Evolutionary conservation across 176 grass and related monocot species (phyloP).

Genomic region (Rhynchospora tenuis): DNA sequence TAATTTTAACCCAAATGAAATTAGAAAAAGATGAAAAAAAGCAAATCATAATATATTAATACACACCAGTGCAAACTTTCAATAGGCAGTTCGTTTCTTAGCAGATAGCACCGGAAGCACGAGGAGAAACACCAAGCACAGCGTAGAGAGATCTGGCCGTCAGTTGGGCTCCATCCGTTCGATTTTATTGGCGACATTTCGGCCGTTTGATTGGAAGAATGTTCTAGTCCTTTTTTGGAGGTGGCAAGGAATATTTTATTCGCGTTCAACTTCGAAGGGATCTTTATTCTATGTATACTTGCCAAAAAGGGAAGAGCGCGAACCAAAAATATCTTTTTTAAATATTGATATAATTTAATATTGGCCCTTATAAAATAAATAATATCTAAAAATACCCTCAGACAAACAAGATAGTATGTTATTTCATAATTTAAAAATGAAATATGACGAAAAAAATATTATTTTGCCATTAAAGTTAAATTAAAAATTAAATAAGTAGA

Average conservation of each 20-base stretch:
- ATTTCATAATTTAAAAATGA: no score
- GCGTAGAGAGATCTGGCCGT: conserved; percentile 44
- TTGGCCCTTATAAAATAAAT: neutral
- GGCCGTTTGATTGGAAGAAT: no score
- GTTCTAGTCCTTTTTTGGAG: no score
- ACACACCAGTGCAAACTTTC: conserved; percentile 76
- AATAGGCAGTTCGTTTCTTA: conserved; percentile 68
- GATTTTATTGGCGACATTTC: no score
- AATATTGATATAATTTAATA: neutral
- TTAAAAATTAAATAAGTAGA: no score
- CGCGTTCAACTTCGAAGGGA: neutral
- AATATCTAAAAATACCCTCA: neutral
- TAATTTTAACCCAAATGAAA: neutral
- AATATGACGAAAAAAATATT: no score
- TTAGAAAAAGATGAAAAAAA: neutral
- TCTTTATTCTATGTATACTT: conserved; percentile 24
- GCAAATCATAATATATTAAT: neutral
- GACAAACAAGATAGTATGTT: no score
- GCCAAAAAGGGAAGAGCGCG: neutral
- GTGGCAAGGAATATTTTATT: neutral
- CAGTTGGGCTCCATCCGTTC: conserved; percentile 14
- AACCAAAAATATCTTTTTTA: neutral
- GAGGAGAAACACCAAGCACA: conserved; percentile 53
- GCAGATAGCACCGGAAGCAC: conserved; percentile 28
- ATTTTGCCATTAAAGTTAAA: no score